phyloP scores from a whole-genome alignment of 495 filamentous ascomycete genomes.

The Penicillium odoratum region DNA sequence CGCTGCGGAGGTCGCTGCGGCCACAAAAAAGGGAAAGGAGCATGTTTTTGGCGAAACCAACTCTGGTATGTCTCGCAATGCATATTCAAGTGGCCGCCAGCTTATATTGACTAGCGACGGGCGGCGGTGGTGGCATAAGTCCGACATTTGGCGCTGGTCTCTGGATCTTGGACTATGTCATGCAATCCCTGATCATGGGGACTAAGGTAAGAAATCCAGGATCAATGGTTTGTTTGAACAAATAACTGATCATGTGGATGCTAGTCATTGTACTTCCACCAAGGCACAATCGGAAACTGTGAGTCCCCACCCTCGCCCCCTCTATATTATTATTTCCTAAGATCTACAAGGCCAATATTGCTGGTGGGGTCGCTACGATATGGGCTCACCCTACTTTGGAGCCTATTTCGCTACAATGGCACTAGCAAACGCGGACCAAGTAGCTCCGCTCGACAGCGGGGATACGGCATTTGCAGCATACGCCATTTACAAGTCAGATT shows the following conservation, averaged over 20 bases:
- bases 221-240: neutral
- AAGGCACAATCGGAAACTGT: slow-evolving; percentile 60
- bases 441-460: slow-evolving; percentile 53
- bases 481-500: slow-evolving; percentile 46
- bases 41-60: slow-evolving; percentile 64
- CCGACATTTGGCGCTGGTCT: slow-evolving; percentile 59
- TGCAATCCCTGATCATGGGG: slow-evolving; percentile 51
- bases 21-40: slow-evolving; percentile 43
- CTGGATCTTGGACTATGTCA: slow-evolving; percentile 61
- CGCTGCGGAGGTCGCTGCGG: slow-evolving; percentile 50
- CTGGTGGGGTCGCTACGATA: slow-evolving; percentile 57
- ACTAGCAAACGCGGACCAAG: slow-evolving; percentile 49
- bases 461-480: slow-evolving; percentile 52
- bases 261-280: slow-evolving; percentile 54
- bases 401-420: slow-evolving; percentile 55
- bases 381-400: slow-evolving; percentile 59
- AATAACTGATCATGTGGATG: neutral
- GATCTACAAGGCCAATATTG: slow-evolving; percentile 51
- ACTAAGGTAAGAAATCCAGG: slow-evolving; percentile 21
- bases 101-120: slow-evolving; percentile 21
- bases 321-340: neutral
- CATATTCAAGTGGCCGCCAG: slow-evolving; percentile 1
- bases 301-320: slow-evolving; percentile 3
- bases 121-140: slow-evolving; percentile 46
- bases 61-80: slow-evolving; percentile 37